Base-by-base conservation (phyloP, 2,329 filamentous ascomycete species). In the Talaromyces marneffei region DNA sequence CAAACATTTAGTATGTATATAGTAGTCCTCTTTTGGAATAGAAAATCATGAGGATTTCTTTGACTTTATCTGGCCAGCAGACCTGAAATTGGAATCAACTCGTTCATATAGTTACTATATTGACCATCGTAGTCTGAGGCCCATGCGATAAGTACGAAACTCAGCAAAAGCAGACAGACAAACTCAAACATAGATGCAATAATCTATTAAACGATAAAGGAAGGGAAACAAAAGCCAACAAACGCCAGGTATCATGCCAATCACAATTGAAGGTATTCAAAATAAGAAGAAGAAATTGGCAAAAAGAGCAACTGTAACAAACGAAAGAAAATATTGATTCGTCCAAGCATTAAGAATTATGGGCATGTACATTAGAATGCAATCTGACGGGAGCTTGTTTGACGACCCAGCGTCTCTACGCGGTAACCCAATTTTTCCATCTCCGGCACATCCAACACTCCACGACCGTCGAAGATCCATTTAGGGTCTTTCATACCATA, bases 381-480 rank as follows among this genome's bases (percentile, higher is more conserved):
- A 25, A 33, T 44, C 39, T 50, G 42, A 57, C 53, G 61, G 25
- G 61, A 59, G 50, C 23, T 40, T 16, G 61, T 63, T 42, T 63
- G 58, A 25, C 62, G 62, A 12, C 62, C 62, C n/a, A 63, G 48
- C n/a, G 62, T 63, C 20, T 75, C 74, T 18, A 76, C 68, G 10
- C 69, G 64, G 25, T 77, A 68, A 6, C 75, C 75, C 37, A 77
- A 60, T 52, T 66, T 69, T 59, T 74, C 70, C 64, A 78, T 65
- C 62, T 74, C 70, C 1, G 54, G 42, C 8, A 66, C 65, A 62
- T 78, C 72, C 23, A 78, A 58, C 35, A 75, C 65, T 25, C 72
- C 71, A 25, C 74, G 68, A 20, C 80, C 80, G 67, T 83, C 80
- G 67, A 82, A 82, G 5, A 82, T 75, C 70, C 75, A 81, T 62